Evolutionary conservation across 331 rosid genomes (phyloP), one percentile per base, ranked within the genome.

Genomic region (Phaseolus coccineus): DNA sequence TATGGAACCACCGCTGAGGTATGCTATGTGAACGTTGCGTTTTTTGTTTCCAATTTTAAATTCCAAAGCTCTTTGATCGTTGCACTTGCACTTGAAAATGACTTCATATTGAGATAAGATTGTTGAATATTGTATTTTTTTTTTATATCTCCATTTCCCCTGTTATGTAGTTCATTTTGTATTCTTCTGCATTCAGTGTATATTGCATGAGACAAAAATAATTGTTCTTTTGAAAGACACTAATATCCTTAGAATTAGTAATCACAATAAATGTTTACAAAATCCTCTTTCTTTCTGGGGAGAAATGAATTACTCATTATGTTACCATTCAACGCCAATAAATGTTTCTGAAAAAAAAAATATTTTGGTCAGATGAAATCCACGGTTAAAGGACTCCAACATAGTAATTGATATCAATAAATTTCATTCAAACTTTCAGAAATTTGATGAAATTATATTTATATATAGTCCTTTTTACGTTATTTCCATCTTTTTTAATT

Each of bases 51-150:
- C 22, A 55, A 67, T 52, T 80, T 80, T 58, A 82, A 86, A 77
- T 78, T 67, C 57, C 50, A 33, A 76, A 35, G 80, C 57, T 30
- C 52, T 82, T 67, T 77, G 56, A 80, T 84, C 77, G 74, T 42
- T 70, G 66, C 80, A 69, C 82, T 86, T 82, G 69, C 79, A 47
- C 68, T 80, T 82, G 89, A 83, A 79, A 76, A 81, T 71, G 88
- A 77, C 87, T 81, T 65, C 44, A 28, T 64, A 30, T 77, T 70
- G 53, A 73, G 85, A 81, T 83, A 59, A 76, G 86, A 85, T 83
- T 65, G 85, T 76, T 83, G 80, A 80, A 76, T 76, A 52, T 58
- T 82, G 71, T 7, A 33, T 13, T 13, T 27, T 14, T 13, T 13
- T 27, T 14, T 22, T 40, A 1, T 40, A 0, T 13, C 50, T 8